A percentile compares a stretch with the other conserved stretches of the same genome.
These are phyloP conservation scores for Vaccinium macrocarpon DNA, from an alignment of 148 eudicot genomes.

Conservation along the genomic window DNA sequence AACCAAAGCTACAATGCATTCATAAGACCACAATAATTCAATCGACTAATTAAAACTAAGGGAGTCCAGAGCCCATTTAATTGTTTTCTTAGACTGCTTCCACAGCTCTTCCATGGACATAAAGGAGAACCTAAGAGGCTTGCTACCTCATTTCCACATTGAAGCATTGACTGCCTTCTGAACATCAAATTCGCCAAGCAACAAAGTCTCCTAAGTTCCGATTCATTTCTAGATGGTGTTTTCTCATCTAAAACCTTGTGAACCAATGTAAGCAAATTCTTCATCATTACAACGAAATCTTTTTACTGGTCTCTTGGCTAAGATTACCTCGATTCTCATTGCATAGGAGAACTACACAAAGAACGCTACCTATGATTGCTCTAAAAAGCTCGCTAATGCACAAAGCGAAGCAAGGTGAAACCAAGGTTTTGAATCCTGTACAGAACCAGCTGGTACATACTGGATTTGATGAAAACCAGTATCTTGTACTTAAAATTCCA, in stretches of 20 bases:
- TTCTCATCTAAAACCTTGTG: background rate
- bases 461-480: too few species aligned
- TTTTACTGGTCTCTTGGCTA: background rate
- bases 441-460: too few species aligned
- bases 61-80: background rate
- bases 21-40: background rate
- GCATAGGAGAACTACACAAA: background rate
- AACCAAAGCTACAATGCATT: background rate
- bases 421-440: too few species aligned
- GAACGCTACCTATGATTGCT: background rate
- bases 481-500: too few species aligned
- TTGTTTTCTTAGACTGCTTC: background rate
- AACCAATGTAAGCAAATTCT: background rate
- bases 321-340: background rate
- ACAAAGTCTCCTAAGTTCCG: background rate
- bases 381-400: background rate
- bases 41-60: background rate
- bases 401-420: background rate
- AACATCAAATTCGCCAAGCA: background rate
- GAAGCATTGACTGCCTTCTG: background rate
- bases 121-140: background rate
- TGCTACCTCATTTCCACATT: background rate
- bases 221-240: background rate
- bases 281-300: background rate
- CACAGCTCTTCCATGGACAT: background rate